Evolutionary conservation across 2,329 filamentous ascomycete genomes (phyloP), one percentile per base, ranked within the genome.

Genomic region (Camptophora hylomeconis): DNA sequence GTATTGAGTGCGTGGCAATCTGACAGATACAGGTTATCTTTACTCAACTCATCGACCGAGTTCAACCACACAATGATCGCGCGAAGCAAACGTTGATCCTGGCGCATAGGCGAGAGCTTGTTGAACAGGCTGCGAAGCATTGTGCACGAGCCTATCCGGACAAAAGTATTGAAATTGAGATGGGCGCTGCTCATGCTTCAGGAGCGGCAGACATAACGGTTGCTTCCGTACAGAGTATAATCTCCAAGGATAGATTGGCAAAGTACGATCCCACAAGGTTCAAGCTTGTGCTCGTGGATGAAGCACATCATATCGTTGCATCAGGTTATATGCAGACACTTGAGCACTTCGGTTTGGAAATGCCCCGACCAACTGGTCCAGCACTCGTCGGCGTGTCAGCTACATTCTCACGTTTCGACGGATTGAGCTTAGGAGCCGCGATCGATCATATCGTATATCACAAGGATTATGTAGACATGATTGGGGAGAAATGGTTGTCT

Each of bases 391-490:
- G 89, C 4, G 86, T 98, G 3, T 94, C 87, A 7, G 89, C 89
- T 3, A 78, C 74, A 2, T 66, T 78, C 39, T 73, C 70, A n/a
- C 57, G 87, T 26, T 83, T 83, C 35, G 87, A 95, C 48, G 87
- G 87, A 0, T 58, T 92, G 17, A 74, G 71, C 35, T 63, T 95
- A 2, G 86, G 86, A 1, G 65, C 76, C 8, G 86, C 79, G 17
- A 89, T 95, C 44, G 87, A 95, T 45, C 80, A 92, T 47, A 93
- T 95, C 37, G 87, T 94, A 26, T 95, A 93, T 45, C 87, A 95
- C 53, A 89, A 84, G 41, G 75, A 81, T 46, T 83, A 80, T 38
- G 62, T 79, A 17, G 76, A 80, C 39, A 80, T 81, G 75, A 81
- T 94, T 36, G 75, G 75, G 18, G 83, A 92, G 33, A 84, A 89